Evolutionary conservation across 208 protist species (phyloP), one percentile per base, ranked within the genome.

Genomic region (Endotrypanum monterogeii): DNA sequence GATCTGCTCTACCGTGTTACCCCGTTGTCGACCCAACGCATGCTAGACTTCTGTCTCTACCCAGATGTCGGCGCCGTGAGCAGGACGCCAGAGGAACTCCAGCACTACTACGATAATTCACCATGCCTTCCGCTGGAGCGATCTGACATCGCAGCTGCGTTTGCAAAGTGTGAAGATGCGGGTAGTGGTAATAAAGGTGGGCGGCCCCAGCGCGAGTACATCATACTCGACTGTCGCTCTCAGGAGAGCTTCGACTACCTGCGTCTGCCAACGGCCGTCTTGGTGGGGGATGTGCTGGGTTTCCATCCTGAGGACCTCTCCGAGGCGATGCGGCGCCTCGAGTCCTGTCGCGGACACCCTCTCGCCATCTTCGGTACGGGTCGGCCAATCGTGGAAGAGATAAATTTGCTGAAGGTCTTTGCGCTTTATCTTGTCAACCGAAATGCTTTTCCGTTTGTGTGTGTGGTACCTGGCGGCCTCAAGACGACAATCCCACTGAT

Each of bases 181-280:
- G 41, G 41, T 65, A 44, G 35, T 6, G 3, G 20, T 4, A 54
- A 25, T 18, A 55, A 32, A 11, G 66, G 78, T 11, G 68, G 28
- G 61, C 30, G 61, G 25, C 74, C 82, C 39, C 5, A 80, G 32
- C 70, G 92, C 6, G 83, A 90, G 74, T 98, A 94, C 77, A 78
- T 96, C 66, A 78, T 98, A 6, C 74, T 95, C n/a, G 94, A 98
- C 79, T 98, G 92, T 80, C 87, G 95, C 50, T 87, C 92, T 0
- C 46, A 73, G 16, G 82, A 86, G 30, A 96, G 89, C 80, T 98
- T 87, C 74, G 77, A 95, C 32, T 96, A 89, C 73, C 90, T 91
- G 18, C 79, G 86, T n/a, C 84, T 98, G 35, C 88, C 93, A 60
- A 92, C 84, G 2, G 89, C 91, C 0, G 62, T 98, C 23, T 86